Evolutionary conservation across 139 green algal genomes (phyloP), one percentile per base, ranked within the genome.

Genomic region (Chlorella sorokiniana): DNA sequence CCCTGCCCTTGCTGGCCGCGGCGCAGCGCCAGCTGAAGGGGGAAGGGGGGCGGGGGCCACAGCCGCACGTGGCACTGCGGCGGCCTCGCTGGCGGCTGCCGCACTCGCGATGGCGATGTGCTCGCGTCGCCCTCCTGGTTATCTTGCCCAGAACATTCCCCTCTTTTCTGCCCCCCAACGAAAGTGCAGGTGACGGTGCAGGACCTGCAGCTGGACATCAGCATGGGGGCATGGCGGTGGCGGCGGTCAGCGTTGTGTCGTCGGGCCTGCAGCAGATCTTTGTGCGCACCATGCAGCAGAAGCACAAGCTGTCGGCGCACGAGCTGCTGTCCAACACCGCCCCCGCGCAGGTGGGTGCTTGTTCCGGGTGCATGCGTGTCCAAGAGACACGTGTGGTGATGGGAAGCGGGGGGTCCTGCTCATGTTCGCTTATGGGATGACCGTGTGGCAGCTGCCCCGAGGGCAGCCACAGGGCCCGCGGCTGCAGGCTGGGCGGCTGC

Each of bases 211-310:
- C 69, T 95, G n/a, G 90, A 90, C 78, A 79, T 88, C 72, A 91
- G 86, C 59, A 0, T 81, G 22, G n/a, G 89, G 95, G 95, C 38
- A 71, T 98, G 33, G 7, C 93, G 1, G 87, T 97, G 6, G 95
- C 95, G 6, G 89, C 79, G 20, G 59, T 98, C 20, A 93, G 86
- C 1, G 95, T 98, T 0, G 88, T 97, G 1, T 92, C 89, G 29
- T 95, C 86, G 62, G 89, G 94, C 70, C 90, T 98, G 90, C 95
- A 98, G 86, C 95, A 98, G 84, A 97, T 98, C 78, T 85, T 97
- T 41, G 97, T 96, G 76, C 91, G 95, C 45, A 89, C 82, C 20
- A 89, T 98, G 69, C 95, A 98, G 87, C 91, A 92, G 77, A 93
- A 93, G 78, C 86, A 96, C 79, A 85, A 87, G 69, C 87, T 98